Evolutionary conservation across 148 eudicot genomes (phyloP), one percentile per base, ranked within the genome.

Genomic region (Spergularia marina): DNA sequence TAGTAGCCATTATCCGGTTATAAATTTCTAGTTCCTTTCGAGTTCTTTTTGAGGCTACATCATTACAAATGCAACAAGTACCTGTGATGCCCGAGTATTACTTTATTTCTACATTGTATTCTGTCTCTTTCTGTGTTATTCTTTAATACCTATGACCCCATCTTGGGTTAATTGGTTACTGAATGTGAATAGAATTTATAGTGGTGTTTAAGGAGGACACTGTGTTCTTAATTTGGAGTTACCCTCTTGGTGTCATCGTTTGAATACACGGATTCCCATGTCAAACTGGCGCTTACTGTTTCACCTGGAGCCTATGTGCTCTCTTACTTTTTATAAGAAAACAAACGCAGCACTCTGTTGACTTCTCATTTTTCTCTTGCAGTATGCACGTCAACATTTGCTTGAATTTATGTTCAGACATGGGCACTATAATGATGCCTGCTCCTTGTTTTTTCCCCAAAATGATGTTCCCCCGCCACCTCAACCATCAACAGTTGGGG

Each of bases 321-420:
- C 2, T 30, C 36, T 30, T 30, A 30, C 36, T 30, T 30, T 30
- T 30, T 30, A 30, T 30, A 30, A 30, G 36, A 30, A 30, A 30
- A 30, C 4, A 30, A 30, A 30, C 4, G 36, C 36, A 30, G 36
- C 36, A 30, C 4, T 30, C 36, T 30, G 47, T 68, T 61, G 39
- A 23, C 17, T 23, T 66, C 36, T 18, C 18, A 11, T 72, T 70
- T 80, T 17, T 71, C 69, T 67, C 44, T 75, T 91, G 90, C 87
- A 94, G 98, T 95, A 88, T 86, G 94, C 94, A 75, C 93, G 96
- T 53, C 91, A 83, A 78, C 85, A 95, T 77, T 74, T 95, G 82
- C 92, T 92, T 61, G 85, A 82, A 64, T 95, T 95, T 81, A 90
- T 92, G 98, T 95, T 95, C 82, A 82, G 90, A 83, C 98, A 95